Percentiles rank a stretch among this genome's conserved stretches.
Conservation (phyloP, 2,329 filamentous ascomycete genomes). For the Emergomyces orientalis region DNA sequence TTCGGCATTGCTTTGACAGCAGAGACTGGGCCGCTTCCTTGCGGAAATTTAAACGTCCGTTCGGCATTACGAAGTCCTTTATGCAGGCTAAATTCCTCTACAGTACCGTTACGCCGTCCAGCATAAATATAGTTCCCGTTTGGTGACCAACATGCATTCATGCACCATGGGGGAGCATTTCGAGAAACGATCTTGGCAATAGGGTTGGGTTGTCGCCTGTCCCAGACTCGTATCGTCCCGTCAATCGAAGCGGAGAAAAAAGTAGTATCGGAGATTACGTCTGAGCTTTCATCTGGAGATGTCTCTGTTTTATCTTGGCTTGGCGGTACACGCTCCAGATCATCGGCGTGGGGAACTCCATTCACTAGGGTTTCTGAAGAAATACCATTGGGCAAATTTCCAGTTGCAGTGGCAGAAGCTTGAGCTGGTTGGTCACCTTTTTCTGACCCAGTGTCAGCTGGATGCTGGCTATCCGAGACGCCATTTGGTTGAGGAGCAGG, state of each 20-base stretch:
- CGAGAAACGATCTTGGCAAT: constrained; percentile 69
- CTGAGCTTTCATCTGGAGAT: constrained; percentile 27
- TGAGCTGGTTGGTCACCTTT: constrained; percentile 13
- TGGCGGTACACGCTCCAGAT: constrained; percentile 24
- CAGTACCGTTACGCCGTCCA: constrained; percentile 79
- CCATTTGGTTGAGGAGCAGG: constrained; percentile 11
- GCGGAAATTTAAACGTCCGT: constrained; percentile 75
- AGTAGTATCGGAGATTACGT: constrained; percentile 56
- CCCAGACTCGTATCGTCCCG: constrained; percentile 42
- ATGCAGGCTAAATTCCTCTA: constrained; percentile 87
- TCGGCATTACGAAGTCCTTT: constrained; percentile 66
- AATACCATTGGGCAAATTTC: constrained; percentile 18
- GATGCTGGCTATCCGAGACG: constrained; percentile 1
- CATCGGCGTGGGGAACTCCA: constrained; percentile 37
- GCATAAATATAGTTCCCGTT: constrained; percentile 94
- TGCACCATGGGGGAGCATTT: constrained; percentile 87
- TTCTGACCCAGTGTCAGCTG: constrained; percentile 12
- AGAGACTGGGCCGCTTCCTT: constrained; percentile 80
- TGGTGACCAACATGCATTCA: constrained; percentile 92
- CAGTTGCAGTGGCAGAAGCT: background rate
- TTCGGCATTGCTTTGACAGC: constrained; percentile 87
- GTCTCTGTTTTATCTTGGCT: constrained; percentile 21
- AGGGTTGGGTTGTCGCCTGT: constrained; percentile 58
- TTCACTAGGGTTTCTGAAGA: constrained; percentile 28
- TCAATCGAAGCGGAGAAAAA: constrained; percentile 67